Base-by-base conservation (phyloP, 2,329 filamentous ascomycete species). In the Cladosporium sphaerospermum region DNA sequence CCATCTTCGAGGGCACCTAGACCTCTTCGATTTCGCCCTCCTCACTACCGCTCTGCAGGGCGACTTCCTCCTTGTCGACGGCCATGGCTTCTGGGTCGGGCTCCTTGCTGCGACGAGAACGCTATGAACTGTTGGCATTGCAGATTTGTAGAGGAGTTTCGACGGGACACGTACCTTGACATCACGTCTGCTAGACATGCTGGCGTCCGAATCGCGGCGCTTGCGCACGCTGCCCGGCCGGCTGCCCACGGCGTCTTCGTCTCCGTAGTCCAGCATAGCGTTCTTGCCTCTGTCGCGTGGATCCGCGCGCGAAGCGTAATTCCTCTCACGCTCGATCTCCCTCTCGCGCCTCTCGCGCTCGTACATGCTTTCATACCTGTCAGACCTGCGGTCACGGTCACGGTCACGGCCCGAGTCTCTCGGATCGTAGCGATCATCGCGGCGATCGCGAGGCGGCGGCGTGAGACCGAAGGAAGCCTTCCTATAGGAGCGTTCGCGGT, bases 21-120 rank as follows among this genome's bases (percentile, higher is more conserved):
- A 75, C 70, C 76, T 97, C 91, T 71, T 96, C 93, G 63, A 99
- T 97, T 75, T 99, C 93, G 49, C 93, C 93, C 72, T 99, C 93
- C 73, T 99, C 93, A 66, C 91, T 96, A 50, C 93, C 93, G 55
- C 88, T 92, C 64, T 88, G 85, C 53, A 90, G 77, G 53, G 78
- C 75, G 48, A 82, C 76, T 59, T 87, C 83, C 55, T 81, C 73
- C n/a, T 39, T 31, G 37, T 60, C 55, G 45, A 53, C 28, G 28
- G 59, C 57, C 53, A 62, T 45, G 40, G 53, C 54, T 32, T 57
- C 44, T 40, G 56, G 13, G 41, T 56, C 54, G 19, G 57, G 56
- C 37, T 63, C 60, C 9, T 56, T 61, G 23, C 56, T 49, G 44
- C 54, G 56, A 19, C 59, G 59, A n/a, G 62, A 54, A 18, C 62